Evolutionary conservation across 2,329 filamentous ascomycete species (phyloP), one percentile per base, ranked within the genome.

Genomic region (Dactylonectria estremocensis): DNA sequence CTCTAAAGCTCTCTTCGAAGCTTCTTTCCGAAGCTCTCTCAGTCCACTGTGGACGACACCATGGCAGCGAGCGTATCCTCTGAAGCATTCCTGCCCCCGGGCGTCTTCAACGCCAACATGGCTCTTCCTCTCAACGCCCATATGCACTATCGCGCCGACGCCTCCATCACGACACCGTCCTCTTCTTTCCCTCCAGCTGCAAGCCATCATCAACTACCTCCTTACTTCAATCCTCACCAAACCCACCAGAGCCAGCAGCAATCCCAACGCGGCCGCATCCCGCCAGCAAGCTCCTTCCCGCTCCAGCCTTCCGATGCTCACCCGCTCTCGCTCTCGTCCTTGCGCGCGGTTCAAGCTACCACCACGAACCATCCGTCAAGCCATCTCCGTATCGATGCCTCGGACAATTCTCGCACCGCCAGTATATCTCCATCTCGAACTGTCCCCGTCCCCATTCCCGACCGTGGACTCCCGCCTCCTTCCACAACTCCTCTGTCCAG

Each of bases 51-150:
- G 64, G 68, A 59, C 68, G 68, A 64, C 68, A 73, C 69, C 61
- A 76, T 76, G 74, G 66, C 74, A 55, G 64, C 72, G 56, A 73
- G 72, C 46, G 59, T 77, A 50, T 72, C 70, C 28, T 67, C 75
- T 54, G 74, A 76, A 57, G 72, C 75, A 53, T 77, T 77, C 68
- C 62, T 77, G 69, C 75, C 75, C 49, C 72, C 75, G 50, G 75
- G 75, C 64, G 72, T 69, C 53, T 72, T 76, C 64, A 72, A 77
- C 48, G 53, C 66, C 54, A 72, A 75, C 56, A 52, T 63, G 62
- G 52, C 66, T 58, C 66, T 70, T 53, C 62, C 72, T 60, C 54
- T 75, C 54, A 70, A 67, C 37, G 66, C 67, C 40, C 69, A 67
- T 49, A 55, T 73, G 2, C 61, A 68, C 10, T 74, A 68, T 48